A percentile compares a stretch with the other conserved stretches of the same genome.
Conservation (phyloP, 2,329 filamentous ascomycete species). For the Aphanoascus verrucosus region DNA sequence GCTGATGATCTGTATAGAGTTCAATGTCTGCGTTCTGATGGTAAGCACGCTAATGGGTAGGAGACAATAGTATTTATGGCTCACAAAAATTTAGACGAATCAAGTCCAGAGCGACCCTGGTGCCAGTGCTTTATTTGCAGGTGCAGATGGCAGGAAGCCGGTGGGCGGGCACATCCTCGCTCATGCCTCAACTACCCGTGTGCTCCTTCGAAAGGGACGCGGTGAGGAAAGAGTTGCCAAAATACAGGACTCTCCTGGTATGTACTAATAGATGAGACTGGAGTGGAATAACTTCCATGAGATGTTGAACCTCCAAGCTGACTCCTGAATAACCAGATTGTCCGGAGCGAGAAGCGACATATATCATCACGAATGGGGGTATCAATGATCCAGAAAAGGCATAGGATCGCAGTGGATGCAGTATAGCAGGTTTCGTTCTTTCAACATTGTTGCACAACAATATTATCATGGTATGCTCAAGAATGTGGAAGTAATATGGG, state of each 20-base stretch:
- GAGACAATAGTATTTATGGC: neutral
- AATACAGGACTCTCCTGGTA: constrained; percentile 56
- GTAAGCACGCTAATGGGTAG: constrained; percentile 25
- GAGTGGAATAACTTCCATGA: neutral
- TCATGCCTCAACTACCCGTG: constrained; percentile 56
- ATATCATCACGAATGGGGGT: constrained; percentile 58
- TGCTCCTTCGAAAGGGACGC: constrained; percentile 56
- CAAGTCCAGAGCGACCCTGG: constrained; percentile 62
- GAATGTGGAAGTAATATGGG: neutral
- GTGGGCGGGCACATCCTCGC: constrained; percentile 58
- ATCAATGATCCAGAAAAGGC: constrained; percentile 58
- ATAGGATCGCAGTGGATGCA: constrained; percentile 21
- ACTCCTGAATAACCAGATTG: constrained; percentile 41
- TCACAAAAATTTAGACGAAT: constrained; percentile 43
- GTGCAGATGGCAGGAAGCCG: constrained; percentile 57
- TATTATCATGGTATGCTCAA: neutral
- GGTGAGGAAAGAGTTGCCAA: constrained; percentile 61
- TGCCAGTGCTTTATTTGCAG: constrained; percentile 55
- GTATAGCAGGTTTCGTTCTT: neutral
- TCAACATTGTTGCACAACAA: neutral
- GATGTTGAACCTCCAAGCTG: constrained; percentile 1
- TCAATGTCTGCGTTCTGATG: constrained; percentile 56
- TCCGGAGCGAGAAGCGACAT: constrained; percentile 57
- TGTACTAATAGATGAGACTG: constrained; percentile 11
- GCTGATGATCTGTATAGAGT: constrained; percentile 38